phyloP scores from a whole-genome alignment of 2,329 filamentous ascomycete species.

The Zasmidium cellare region DNA sequence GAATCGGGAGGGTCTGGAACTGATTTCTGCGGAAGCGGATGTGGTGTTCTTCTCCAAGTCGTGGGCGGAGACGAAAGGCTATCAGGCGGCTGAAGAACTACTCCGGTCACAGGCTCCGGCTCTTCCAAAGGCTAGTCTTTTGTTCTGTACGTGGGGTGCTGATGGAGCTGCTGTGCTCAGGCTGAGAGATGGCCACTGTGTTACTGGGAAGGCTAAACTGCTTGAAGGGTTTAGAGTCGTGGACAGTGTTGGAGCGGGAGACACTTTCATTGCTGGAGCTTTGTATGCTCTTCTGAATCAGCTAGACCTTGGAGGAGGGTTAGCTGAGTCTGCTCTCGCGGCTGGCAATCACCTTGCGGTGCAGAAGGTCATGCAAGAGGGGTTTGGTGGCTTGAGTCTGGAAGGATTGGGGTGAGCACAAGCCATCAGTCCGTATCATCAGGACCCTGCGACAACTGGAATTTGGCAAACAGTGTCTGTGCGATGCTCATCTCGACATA shows the following conservation, averaged over 20 bases:
- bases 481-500: too few species aligned
- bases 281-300: neutral
- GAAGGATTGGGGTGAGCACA: too few species aligned
- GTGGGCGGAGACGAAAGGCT: slow-evolving; percentile 10
- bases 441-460: too few species aligned
- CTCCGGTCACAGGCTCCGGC: neutral
- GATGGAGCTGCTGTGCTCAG: neutral
- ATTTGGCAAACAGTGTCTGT: too few species aligned
- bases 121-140: neutral
- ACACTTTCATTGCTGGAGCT: slow-evolving; percentile 10
- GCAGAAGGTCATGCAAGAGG: slow-evolving; percentile 9
- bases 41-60: slow-evolving; percentile 14
- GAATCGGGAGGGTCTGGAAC: slow-evolving; percentile 4
- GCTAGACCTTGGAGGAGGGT: neutral
- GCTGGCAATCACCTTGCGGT: slow-evolving; percentile 6
- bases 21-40: slow-evolving; percentile 8
- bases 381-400: slow-evolving; percentile 2
- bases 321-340: neutral
- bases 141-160: slow-evolving; percentile 15
- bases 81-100: neutral
- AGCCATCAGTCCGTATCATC: too few species aligned
- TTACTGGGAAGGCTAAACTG: neutral
- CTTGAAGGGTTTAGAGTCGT: neutral
- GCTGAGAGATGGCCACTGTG: neutral
- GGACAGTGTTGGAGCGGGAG: slow-evolving; percentile 11